A percentile compares a stretch with the other conserved stretches of the same genome.
phyloP scores from a whole-genome alignment of 495 filamentous ascomycete species.

The Aspergillus sclerotioniger region DNA sequence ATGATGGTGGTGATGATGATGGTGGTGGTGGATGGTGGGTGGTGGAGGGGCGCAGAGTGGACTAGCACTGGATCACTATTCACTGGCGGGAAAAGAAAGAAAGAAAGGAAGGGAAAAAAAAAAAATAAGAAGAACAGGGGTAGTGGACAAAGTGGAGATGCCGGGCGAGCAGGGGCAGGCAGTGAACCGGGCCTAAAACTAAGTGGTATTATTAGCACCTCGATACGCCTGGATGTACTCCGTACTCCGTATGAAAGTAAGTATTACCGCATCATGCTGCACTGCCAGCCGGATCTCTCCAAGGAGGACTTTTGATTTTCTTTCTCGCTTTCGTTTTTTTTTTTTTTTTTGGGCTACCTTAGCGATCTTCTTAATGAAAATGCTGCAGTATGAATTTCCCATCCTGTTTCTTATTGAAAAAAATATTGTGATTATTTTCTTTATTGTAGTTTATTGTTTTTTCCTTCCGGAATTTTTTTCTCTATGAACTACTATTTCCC shows the following conservation, averaged over 20 bases:
- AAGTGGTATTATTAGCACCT: conserved; percentile 20
- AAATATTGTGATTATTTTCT: conserved; percentile 5
- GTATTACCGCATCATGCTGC: conserved; percentile 11
- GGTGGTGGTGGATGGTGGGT: conserved; percentile 11
- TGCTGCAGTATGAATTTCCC: neutral
- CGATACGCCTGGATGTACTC: conserved; percentile 1
- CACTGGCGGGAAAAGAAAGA: conserved; percentile 23
- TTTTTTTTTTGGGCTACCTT: conserved; percentile 8
- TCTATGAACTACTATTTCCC: neutral
- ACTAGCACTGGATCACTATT: too few species aligned
- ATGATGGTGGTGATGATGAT: conserved; percentile 18
- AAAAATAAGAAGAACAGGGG: conserved; percentile 11
- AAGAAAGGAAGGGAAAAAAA: conserved; percentile 18
- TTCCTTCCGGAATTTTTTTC: neutral
- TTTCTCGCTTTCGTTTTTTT: conserved; percentile 3
- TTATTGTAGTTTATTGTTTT: conserved; percentile 3
- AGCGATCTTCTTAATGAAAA: conserved; percentile 10
- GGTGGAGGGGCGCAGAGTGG: conserved; percentile 1
- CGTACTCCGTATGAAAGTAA: neutral
- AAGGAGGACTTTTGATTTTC: neutral
- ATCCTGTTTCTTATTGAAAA: neutral
- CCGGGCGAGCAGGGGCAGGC: conserved; percentile 16
- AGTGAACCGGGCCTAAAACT: conserved; percentile 16
- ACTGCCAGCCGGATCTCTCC: conserved; percentile 14
- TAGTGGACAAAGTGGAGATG: conserved; percentile 16